Evolutionary conservation across 768 basidiomycete species (phyloP).

Genomic region (Melanogaster broomeanus): DNA sequence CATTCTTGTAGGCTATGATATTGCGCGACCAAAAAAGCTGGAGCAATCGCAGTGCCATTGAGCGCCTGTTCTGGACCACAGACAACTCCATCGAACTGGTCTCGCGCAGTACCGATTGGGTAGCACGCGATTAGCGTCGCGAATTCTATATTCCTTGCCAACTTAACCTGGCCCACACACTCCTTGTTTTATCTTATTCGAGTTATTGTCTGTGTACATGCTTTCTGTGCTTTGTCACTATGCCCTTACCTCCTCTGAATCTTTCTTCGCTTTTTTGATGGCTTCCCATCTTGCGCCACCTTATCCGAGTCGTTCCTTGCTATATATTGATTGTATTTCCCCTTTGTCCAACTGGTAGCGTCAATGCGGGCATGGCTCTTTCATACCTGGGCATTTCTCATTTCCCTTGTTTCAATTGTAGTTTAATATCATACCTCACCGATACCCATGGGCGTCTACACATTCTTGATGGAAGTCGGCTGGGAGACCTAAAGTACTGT

Average conservation of each 20-base stretch:
- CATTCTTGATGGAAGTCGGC: constrained; percentile 4
- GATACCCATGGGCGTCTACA: constrained; percentile 12
- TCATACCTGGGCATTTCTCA: constrained; percentile 12
- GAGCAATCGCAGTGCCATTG: constrained; percentile 89
- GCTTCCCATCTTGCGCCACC: constrained; percentile 3
- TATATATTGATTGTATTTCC: constrained; percentile 20
- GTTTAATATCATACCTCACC: constrained; percentile 15
- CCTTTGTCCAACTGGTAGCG: constrained; percentile 9
- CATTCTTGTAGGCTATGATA: constrained; percentile 80
- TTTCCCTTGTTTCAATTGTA: constrained; percentile 19
- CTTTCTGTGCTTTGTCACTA: constrained; percentile 8
- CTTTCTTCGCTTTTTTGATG: constrained; percentile 9
- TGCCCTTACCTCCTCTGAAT: not conserved
- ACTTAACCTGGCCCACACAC: not conserved
- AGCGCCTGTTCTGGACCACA: constrained; percentile 89
- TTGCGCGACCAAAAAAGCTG: constrained; percentile 94
- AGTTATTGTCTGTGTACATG: constrained; percentile 9
- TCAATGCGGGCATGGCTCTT: constrained; percentile 11
- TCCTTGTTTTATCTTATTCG: constrained; percentile 5
- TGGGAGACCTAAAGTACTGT: constrained; percentile 21
- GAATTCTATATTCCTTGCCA: not conserved
- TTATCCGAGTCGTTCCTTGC: not conserved
- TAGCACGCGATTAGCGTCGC: constrained; percentile 59
- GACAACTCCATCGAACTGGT: constrained; percentile 90
- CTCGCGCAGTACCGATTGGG: constrained; percentile 84